Evolutionary conservation across 2,329 filamentous ascomycete genomes (phyloP).

Genomic region (Lasiodiplodia sp.): DNA sequence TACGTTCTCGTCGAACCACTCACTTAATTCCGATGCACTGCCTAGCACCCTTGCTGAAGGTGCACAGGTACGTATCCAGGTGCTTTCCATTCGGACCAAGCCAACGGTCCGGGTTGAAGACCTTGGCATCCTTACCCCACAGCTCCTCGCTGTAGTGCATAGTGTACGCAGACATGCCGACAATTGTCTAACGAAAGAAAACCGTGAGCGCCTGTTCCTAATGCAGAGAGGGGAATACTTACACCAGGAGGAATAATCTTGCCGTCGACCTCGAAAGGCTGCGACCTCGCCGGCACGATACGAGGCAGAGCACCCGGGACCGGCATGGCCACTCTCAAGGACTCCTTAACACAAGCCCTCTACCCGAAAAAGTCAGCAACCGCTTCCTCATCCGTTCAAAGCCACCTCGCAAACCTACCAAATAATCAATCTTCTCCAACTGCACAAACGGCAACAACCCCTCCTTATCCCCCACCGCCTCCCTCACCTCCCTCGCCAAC

Average conservation of each 20-base stretch:
- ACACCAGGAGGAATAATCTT: not conserved
- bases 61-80: not conserved
- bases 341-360: constrained; percentile 2
- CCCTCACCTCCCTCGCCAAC: constrained; percentile 37
- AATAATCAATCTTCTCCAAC: not conserved
- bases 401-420: not conserved
- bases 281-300: not conserved
- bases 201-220: not conserved
- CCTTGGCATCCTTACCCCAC: not conserved
- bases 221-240: not conserved
- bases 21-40: constrained; percentile 3
- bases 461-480: constrained; percentile 32
- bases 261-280: constrained; percentile 1
- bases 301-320: not conserved
- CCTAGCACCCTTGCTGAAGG: not conserved
- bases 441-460: not conserved
- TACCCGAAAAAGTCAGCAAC: not conserved
- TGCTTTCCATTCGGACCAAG: not conserved
- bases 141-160: constrained; percentile 6
- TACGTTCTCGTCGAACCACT: not conserved
- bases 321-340: constrained; percentile 1
- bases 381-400: not conserved
- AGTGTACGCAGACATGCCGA: constrained; percentile 8
- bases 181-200: not conserved
- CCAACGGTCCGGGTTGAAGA: constrained; percentile 7